These are phyloP conservation scores for Fusarium ramigenum DNA, from an alignment of 2,329 filamentous ascomycete species.

Conservation along the genomic window DNA sequence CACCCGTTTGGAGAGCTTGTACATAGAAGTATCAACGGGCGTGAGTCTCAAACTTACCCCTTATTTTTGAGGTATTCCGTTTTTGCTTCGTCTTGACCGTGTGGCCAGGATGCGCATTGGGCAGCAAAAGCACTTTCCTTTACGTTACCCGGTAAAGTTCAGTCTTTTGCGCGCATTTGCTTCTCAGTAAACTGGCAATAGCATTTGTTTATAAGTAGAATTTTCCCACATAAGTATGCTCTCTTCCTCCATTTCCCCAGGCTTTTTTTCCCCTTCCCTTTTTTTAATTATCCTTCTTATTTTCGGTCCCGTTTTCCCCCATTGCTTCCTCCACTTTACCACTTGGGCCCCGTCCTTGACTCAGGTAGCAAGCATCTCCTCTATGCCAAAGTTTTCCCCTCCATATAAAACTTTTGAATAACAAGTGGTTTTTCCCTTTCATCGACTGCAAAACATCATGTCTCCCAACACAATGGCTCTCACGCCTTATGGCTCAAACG, in stretches of 20 bases:
- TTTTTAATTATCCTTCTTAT: neutral
- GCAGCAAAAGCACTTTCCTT: constrained; percentile 42
- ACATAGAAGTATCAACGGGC: neutral
- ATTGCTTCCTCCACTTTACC: constrained; percentile 7
- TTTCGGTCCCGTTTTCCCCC: constrained; percentile 7
- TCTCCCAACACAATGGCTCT: constrained; percentile 42
- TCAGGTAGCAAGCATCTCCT: constrained; percentile 7
- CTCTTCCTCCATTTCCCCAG: constrained; percentile 21
- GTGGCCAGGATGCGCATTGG: constrained; percentile 38
- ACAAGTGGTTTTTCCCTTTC: constrained; percentile 12
- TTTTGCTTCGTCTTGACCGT: constrained; percentile 30
- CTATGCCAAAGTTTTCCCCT: neutral
- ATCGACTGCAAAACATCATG: constrained; percentile 37
- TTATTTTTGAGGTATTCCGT: constrained; percentile 14
- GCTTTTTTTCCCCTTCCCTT: constrained; percentile 11
- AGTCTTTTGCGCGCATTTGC: neutral
- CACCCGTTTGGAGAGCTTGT: constrained; percentile 14
- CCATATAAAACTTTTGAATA: neutral
- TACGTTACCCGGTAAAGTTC: constrained; percentile 34
- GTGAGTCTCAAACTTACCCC: constrained; percentile 16
- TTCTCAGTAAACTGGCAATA: constrained; percentile 29
- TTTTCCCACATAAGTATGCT: constrained; percentile 23
- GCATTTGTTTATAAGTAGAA: constrained; percentile 15
- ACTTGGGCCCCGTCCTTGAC: neutral
- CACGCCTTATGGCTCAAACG: constrained; percentile 49